Evolutionary conservation across 768 basidiomycete species (phyloP), one percentile per base, ranked within the genome.

Genomic region (Pleurotus tuoliensis): DNA sequence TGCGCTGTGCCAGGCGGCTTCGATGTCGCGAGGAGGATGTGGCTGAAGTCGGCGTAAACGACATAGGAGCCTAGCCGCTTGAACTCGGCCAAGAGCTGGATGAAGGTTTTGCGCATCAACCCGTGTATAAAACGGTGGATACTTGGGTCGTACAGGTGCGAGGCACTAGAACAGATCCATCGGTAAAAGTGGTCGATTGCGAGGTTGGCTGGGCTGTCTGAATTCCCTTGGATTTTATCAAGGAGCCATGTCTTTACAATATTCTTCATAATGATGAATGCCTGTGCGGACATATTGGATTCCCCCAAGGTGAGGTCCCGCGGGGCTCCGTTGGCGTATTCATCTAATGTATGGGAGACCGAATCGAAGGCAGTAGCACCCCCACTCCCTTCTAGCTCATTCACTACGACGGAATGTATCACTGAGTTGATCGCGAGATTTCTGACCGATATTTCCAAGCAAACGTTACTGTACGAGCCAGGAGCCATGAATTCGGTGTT

Each of bases 91-190:
- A 98, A 80, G 60, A 99, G 79, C 71, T 98, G 97, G 56, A 97
- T 90, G 73, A 98, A 98, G 0, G 92, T 94, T 76, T 99, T 98
- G 58, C 92, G 86, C 97, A 99, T 99, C 47, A 98, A 81, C 12
- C 94, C 91, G 62, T 95, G 89, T 7, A 98, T 76, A 70, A 99
- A 99, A 0, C 90, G 86, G 66, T 98, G 94, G 5, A 99, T 79
- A 57, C 92, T 88, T 1, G 94, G 87, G 66, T 99, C 97, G 67
- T 93, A 95, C 76, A 98, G 84, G 57, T 87, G 81, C 15, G 94
- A 90, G 4, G 86, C 79, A 44, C 82, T 84, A 2, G 93, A 93
- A 68, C 87, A 90, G 61, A 97, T 82, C 97, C 97, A 99, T 43
- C 97, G 80, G 94, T 95, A 98, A 74, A 98, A 98, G 71, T 98